Base-by-base conservation (phyloP, 345 rosid genomes). In the Dimocarpus longan region DNA sequence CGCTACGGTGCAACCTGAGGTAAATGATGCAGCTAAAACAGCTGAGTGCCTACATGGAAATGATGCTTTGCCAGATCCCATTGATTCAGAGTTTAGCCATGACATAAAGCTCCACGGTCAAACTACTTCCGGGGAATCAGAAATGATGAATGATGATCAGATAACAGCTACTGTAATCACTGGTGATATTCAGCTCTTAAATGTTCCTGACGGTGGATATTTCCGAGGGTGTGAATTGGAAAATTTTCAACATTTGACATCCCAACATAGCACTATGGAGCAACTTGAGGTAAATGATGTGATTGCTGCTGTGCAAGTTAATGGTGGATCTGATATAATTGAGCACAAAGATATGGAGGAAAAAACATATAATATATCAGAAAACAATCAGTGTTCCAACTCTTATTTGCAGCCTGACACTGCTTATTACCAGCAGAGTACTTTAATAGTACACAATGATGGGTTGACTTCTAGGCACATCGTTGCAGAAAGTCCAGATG, bases 61-160 rank as follows among this genome's bases (percentile, higher is more conserved):
- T 68, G 68, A 79, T 52, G 69, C 56, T 43, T 76, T 16, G 39
- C 65, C 57, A 28, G 78, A 71, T 74, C 68, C 70, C 68, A 40
- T 72, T 50, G 81, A 43, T 10, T 10, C 54, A 60, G 71, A 43
- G 64, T 32, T 70, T 82, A 80, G 70, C 40, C 75, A 79, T 76
- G 82, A 68, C 76, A 65, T 77, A 60, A 78, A 79, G 75, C 71
- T 74, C 75, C 86, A 75, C 71, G 79, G 70, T 77, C 82, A 84
- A 75, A 75, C 81, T 78, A 70, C 79, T 28, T 77, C 71, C 46
- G 60, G 70, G 63, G 79, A 73, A 79, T 39, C 67, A 48, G 85
- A 82, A 54, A 68, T 60, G 74, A 74, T 37, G 19, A 65, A 16
- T 78, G 65, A 73, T 78, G 77, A 42, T 69, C 75, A 82, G 65